Evolutionary conservation across 1,284 basidiomycete species (phyloP).

Genomic region (Malassezia dermatis): DNA sequence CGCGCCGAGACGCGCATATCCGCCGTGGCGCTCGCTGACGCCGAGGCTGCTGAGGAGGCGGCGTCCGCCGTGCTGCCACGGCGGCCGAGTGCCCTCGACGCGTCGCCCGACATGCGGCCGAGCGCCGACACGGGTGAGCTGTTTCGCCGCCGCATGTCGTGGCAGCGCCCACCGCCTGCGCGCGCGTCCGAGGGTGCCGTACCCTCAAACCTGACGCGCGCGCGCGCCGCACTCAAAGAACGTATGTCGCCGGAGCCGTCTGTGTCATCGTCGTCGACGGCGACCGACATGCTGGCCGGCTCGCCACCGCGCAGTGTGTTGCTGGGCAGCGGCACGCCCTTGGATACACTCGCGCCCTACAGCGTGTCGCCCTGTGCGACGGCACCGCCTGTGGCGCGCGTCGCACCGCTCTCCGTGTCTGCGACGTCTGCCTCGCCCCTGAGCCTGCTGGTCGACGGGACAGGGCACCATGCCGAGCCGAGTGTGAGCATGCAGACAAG

Average conservation of each 20-base stretch:
- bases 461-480: conserved; percentile 3
- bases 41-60: neutral
- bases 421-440: neutral
- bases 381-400: neutral
- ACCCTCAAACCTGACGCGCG: conserved; percentile 12
- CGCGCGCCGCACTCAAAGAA: neutral
- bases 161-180: neutral
- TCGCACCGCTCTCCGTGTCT: neutral
- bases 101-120: neutral
- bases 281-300: neutral
- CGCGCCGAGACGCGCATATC: neutral
- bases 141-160: neutral
- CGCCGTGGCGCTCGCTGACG: neutral
- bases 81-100: neutral
- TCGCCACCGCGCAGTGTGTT: conserved; percentile 2
- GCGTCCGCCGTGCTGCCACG: neutral
- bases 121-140: neutral
- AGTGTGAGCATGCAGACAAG: neutral
- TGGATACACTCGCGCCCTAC: neutral
- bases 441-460: neutral
- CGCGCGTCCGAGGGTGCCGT: neutral
- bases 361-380: neutral
- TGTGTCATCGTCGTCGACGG: neutral
- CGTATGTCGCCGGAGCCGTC: neutral
- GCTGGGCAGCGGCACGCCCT: neutral